phyloP scores from a whole-genome alignment of 306 rosid species.

The Rubus parviflorus region DNA sequence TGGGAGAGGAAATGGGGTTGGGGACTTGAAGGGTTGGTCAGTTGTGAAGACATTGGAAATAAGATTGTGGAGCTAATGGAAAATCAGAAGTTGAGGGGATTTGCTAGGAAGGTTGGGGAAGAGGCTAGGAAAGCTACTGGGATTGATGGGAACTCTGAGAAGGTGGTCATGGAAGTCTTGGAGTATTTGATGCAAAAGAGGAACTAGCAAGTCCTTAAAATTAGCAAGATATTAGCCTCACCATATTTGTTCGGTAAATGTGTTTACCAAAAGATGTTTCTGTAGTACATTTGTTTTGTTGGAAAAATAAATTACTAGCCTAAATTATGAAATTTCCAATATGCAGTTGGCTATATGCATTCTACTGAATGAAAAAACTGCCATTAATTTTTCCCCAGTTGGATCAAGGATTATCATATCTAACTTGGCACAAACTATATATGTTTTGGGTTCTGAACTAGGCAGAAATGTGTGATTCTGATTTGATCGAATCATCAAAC shows the following conservation, averaged over 20 bases:
- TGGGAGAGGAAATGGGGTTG: slow-evolving; percentile 30
- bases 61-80: slow-evolving; percentile 19
- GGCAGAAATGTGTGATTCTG: no score
- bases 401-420: no score
- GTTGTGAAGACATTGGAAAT: slow-evolving; percentile 14
- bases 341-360: no score
- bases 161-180: slow-evolving; percentile 13
- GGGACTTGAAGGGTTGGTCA: slow-evolving; percentile 19
- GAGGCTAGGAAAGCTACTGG: slow-evolving; percentile 18
- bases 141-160: slow-evolving; percentile 24
- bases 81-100: slow-evolving; percentile 17
- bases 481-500: no score
- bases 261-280: background rate
- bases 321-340: no score
- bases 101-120: slow-evolving; percentile 23
- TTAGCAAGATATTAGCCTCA: background rate
- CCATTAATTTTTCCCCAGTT: no score
- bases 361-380: no score
- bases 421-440: no score
- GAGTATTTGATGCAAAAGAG: slow-evolving; percentile 10
- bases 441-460: no score
- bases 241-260: background rate
- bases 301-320: no score
- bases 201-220: background rate
- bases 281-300: no score